Conservation (phyloP, 176 grass and related monocot species). For the Chloris gayana region DNA sequence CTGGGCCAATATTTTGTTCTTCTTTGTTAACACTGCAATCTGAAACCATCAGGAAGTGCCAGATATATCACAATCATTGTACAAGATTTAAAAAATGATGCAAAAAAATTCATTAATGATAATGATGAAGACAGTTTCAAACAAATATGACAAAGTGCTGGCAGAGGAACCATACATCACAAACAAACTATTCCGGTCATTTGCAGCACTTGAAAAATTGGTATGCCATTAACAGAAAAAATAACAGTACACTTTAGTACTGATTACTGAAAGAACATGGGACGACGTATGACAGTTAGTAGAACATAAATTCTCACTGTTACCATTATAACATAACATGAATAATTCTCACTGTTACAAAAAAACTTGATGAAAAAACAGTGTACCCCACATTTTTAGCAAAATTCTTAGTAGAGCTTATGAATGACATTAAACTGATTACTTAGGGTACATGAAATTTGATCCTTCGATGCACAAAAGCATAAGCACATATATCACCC, state of each 20-base stretch:
- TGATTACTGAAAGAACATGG: no score
- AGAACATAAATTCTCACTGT: no score
- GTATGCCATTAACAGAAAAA: neutral
- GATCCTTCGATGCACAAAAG: conserved; percentile 3
- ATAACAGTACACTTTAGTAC: no score
- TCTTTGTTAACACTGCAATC: conserved; percentile 74
- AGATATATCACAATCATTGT: conserved; percentile 24
- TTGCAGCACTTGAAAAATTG: neutral
- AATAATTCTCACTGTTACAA: no score
- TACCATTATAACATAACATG: no score
- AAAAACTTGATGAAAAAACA: no score
- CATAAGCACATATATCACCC: neutral
- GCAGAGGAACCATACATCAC: neutral
- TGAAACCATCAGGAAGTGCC: conserved; percentile 31
- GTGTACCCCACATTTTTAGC: neutral
- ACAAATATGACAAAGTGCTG: neutral
- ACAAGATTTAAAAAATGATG: neutral
- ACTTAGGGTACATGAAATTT: neutral
- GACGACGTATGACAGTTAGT: no score
- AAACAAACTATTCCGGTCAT: neutral
- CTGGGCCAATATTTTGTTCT: conserved; percentile 75
- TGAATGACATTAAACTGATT: conserved; percentile 7
- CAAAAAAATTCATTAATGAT: neutral
- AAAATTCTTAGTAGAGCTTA: conserved; percentile 10
- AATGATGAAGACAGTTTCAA: conserved; percentile 12